A percentile compares a stretch with the other conserved stretches of the same genome.
Conservation (phyloP, 2,329 filamentous ascomycete genomes). For the Sarocladium kiliense region DNA sequence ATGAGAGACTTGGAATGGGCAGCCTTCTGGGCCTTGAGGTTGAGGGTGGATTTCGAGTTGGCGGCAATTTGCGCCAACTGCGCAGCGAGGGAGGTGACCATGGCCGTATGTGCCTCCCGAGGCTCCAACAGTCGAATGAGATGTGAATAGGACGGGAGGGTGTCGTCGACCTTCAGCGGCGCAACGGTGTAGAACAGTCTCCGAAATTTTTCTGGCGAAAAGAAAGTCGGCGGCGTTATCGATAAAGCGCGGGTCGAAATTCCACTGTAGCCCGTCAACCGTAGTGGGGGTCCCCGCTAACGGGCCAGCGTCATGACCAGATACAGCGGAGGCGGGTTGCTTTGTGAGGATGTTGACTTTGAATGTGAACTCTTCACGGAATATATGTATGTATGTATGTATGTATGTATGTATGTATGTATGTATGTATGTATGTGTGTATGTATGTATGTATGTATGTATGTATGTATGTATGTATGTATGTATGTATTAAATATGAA, state of each 20-base stretch:
- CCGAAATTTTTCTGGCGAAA: slow-evolving; percentile 10
- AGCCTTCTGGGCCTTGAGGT: slow-evolving; percentile 87
- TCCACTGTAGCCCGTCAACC: neutral
- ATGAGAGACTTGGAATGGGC: slow-evolving; percentile 93
- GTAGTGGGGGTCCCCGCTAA: neutral
- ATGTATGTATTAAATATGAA: too few species aligned
- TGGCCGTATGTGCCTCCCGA: slow-evolving; percentile 28
- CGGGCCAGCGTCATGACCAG: too few species aligned
- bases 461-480: too few species aligned
- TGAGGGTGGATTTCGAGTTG: slow-evolving; percentile 83
- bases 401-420: too few species aligned
- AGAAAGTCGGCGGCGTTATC: slow-evolving; percentile 1
- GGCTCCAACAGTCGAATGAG: neutral
- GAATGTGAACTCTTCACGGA: too few species aligned
- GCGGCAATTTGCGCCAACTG: slow-evolving; percentile 91
- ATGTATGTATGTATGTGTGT: too few species aligned
- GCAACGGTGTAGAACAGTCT: slow-evolving; percentile 1
- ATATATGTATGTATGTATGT: too few species aligned
- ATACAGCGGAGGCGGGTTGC: too few species aligned
- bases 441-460: too few species aligned
- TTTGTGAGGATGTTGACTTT: too few species aligned
- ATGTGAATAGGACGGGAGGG: neutral
- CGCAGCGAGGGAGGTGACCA: slow-evolving; percentile 83
- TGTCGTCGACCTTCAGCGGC: slow-evolving; percentile 1
- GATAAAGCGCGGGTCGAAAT: neutral